Percentiles rank a stretch among this genome's conserved stretches.
These are phyloP conservation scores for Capsicum rhomboideum DNA, from an alignment of 257 asterid genomes.

Conservation along the genomic window DNA sequence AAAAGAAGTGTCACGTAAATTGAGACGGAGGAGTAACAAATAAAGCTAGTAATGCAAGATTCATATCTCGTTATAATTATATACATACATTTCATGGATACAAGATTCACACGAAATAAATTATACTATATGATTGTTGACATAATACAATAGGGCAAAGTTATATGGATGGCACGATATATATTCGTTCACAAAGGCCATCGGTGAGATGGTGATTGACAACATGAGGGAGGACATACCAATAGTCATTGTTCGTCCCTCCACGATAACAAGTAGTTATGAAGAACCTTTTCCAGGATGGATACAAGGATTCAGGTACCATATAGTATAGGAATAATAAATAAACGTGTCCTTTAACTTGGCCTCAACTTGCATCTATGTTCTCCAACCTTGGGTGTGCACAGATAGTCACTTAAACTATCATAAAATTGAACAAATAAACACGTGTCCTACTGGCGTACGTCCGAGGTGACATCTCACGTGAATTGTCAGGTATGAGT, in stretches of 20 bases:
- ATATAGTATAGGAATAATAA: too few species aligned
- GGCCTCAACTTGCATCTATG: too few species aligned
- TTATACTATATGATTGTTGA: neutral
- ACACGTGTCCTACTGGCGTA: too few species aligned
- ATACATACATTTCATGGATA: neutral
- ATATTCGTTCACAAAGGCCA: neutral
- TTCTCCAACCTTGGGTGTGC: too few species aligned
- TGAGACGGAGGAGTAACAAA: neutral
- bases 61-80: too few species aligned
- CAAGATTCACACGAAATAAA: neutral
- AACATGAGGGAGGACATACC: slow-evolving; percentile 37
- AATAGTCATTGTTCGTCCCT: slow-evolving; percentile 32
- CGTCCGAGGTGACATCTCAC: too few species aligned
- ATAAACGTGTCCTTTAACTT: too few species aligned
- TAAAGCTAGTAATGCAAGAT: neutral
- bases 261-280: slow-evolving; percentile 28
- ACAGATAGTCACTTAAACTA: too few species aligned
- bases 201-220: slow-evolving; percentile 17
- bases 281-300: slow-evolving; percentile 20
- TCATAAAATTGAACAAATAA: too few species aligned
- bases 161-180: slow-evolving; percentile 27
- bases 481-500: too few species aligned
- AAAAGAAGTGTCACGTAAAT: neutral
- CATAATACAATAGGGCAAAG: slow-evolving; percentile 17
- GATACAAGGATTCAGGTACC: neutral